Conservation (phyloP, 1,284 basidiomycete genomes). For the Apiotrichum sp. region DNA sequence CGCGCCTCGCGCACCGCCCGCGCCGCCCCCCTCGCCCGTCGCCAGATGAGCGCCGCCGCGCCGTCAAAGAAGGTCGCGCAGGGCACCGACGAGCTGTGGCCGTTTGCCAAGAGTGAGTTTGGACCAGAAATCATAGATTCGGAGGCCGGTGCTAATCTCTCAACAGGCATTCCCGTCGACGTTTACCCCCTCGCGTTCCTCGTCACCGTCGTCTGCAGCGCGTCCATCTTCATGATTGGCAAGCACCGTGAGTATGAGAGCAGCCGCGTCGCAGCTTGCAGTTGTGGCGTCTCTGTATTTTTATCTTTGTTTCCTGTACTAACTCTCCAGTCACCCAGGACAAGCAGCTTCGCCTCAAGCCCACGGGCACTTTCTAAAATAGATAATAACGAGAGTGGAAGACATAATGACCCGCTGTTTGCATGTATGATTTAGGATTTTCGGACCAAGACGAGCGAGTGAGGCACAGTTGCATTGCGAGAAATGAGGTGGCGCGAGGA, state of each 20-base stretch:
- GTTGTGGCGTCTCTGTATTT: too few relatives aligned
- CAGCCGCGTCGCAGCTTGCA: background rate
- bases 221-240: constrained; percentile 1
- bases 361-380: background rate
- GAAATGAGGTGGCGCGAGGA: too few relatives aligned
- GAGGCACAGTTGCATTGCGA: too few relatives aligned
- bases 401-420: too few relatives aligned
- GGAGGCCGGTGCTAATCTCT: background rate
- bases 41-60: background rate
- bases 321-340: background rate
- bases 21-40: background rate
- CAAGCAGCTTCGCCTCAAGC: constrained; percentile 6
- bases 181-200: constrained; percentile 2
- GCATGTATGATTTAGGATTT: too few relatives aligned
- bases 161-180: constrained; percentile 2
- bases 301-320: background rate
- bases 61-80: background rate
- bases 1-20: background rate
- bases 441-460: too few relatives aligned
- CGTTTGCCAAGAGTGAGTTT: constrained; percentile 1
- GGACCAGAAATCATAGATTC: background rate
- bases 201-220: constrained; percentile 1
- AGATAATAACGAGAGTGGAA: too few relatives aligned
- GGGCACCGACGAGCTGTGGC: constrained; percentile 1
- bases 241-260: constrained; percentile 1